Conservation (phyloP, 2,329 filamentous ascomycete species). For the Lasiodiplodia theobromae region DNA sequence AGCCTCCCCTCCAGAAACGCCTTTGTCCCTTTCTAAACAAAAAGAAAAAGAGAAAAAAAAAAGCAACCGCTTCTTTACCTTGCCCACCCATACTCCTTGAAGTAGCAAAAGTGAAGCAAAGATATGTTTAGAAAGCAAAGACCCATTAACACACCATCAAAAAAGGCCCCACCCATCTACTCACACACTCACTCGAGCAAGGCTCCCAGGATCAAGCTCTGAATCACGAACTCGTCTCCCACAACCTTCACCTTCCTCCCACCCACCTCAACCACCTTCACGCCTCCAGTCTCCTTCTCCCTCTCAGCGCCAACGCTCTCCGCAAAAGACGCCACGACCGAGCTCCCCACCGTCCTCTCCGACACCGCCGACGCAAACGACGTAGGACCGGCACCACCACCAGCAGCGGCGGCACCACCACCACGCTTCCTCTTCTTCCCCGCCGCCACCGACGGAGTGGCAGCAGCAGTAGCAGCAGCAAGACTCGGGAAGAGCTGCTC, state of each 20-base stretch:
- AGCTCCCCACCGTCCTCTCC: conserved; percentile 46
- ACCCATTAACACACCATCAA: background rate
- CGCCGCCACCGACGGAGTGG: conserved; percentile 14
- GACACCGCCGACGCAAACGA: conserved; percentile 44
- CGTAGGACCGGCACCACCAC: background rate
- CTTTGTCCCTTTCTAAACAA: background rate
- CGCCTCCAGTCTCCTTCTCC: conserved; percentile 47
- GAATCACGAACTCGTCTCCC: conserved; percentile 85
- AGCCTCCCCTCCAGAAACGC: background rate
- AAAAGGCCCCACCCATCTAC: too few relatives aligned
- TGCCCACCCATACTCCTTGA: background rate
- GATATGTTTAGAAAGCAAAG: background rate
- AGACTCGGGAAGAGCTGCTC: conserved; percentile 62
- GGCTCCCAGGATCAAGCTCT: conserved; percentile 87
- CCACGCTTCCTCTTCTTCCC: conserved; percentile 54
- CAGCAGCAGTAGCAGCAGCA: conserved; percentile 41
- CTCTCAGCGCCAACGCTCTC: conserved; percentile 36
- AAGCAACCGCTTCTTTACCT: background rate
- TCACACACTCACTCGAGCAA: conserved; percentile 63
- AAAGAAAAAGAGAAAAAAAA: background rate
- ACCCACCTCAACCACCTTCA: conserved; percentile 36
- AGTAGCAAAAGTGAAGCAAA: background rate
- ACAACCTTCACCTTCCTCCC: conserved; percentile 69
- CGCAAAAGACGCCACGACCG: conserved; percentile 2
- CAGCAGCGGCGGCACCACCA: conserved; percentile 29